These are phyloP conservation scores for Suillus brevipes DNA, from an alignment of 768 basidiomycete species.

Conservation along the genomic window DNA sequence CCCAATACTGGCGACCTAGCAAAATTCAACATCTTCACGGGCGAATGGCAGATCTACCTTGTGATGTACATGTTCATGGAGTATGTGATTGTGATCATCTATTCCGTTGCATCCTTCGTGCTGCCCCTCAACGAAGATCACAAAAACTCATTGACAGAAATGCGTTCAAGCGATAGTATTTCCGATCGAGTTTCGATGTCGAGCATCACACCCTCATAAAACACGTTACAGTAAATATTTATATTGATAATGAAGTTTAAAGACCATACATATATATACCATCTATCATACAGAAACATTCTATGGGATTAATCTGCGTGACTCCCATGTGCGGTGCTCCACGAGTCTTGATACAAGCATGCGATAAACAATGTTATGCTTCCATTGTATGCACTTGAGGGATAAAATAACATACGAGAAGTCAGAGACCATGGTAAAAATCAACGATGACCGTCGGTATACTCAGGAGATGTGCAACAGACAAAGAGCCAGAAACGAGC, in stretches of 20 bases:
- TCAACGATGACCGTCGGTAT: not conserved
- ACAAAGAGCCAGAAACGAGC: not conserved
- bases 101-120: constrained; percentile 21
- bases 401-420: too few relatives aligned
- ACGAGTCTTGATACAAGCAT: too few relatives aligned
- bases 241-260: not conserved
- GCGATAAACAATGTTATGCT: too few relatives aligned
- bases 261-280: too few relatives aligned
- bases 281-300: too few relatives aligned
- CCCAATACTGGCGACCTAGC: constrained; percentile 33
- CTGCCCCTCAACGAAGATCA: constrained; percentile 22
- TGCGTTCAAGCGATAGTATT: too few relatives aligned
- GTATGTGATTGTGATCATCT: constrained; percentile 47
- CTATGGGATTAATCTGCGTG: too few relatives aligned
- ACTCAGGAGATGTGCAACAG: not conserved
- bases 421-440: not conserved
- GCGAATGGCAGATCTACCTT: constrained; percentile 53
- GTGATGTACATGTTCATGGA: constrained; percentile 59
- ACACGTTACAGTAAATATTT: too few relatives aligned
- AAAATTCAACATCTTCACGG: constrained; percentile 51
- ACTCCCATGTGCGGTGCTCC: too few relatives aligned
- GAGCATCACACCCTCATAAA: too few relatives aligned
- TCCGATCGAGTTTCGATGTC: too few relatives aligned
- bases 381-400: too few relatives aligned
- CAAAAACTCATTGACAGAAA: not conserved